A percentile compares a stretch with the other conserved stretches of the same genome.
phyloP scores from a whole-genome alignment of 352 stramenopile species.

The Phytophthora nicotianae region DNA sequence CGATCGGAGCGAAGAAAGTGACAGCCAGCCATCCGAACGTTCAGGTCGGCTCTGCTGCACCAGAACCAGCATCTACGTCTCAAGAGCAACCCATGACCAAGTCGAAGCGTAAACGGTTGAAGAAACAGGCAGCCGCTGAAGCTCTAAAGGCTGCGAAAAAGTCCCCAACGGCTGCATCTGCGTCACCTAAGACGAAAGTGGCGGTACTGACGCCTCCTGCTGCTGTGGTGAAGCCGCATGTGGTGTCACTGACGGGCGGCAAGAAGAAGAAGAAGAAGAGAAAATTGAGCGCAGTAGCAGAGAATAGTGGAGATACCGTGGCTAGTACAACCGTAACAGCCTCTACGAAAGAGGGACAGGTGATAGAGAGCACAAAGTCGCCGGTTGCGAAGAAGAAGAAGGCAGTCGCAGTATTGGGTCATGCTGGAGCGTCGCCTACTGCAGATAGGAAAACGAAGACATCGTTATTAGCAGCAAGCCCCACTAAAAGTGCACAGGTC shows the following conservation, averaged over 20 bases:
- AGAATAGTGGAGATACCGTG: neutral
- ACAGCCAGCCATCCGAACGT: conserved; percentile 8
- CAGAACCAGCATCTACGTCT: neutral
- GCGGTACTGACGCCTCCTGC: conserved; percentile 12
- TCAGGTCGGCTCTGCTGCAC: conserved; percentile 15
- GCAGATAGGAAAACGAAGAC: conserved; percentile 1
- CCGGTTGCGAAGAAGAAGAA: conserved; percentile 25
- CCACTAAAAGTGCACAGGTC: conserved; percentile 23
- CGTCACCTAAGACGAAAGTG: conserved; percentile 12
- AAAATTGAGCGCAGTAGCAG: conserved; percentile 3
- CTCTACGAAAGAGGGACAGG: conserved; percentile 3
- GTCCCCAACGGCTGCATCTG: conserved; percentile 1
- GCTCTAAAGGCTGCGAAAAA: conserved; percentile 8
- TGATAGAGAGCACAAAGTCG: neutral
- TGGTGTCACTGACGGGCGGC: conserved; percentile 25
- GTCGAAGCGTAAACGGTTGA: conserved; percentile 37
- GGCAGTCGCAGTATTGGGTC: conserved; percentile 6
- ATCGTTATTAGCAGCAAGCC: conserved; percentile 3
- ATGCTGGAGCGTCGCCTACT: neutral
- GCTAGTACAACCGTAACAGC: neutral
- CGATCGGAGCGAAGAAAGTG: conserved; percentile 26
- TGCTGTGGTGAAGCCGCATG: conserved; percentile 15
- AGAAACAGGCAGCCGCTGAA: conserved; percentile 18
- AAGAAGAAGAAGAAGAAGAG: conserved; percentile 44
- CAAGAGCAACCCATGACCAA: conserved; percentile 26